Base-by-base conservation (phyloP, 2,329 filamentous ascomycete species). In the Achaetomium macrosporum region DNA sequence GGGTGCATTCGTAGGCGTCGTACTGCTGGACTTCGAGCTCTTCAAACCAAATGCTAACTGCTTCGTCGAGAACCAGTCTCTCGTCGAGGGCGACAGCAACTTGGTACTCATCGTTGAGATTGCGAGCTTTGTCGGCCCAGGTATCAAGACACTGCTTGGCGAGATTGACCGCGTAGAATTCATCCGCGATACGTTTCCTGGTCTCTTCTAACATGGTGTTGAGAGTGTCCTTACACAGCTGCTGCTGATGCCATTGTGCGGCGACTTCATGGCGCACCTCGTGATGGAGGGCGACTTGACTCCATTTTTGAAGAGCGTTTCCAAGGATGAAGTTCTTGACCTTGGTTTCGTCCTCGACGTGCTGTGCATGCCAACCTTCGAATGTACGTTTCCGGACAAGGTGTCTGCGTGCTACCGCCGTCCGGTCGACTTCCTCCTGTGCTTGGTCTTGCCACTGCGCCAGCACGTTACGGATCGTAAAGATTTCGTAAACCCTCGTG, bases 361-460 rank as follows among this genome's bases (percentile, higher is more conserved):
- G 85, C 50, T 87, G 81, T 53, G 82, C 76, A 25, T 79, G 76
- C 86, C 86, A 90, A 8, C 81, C 81, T 53, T 79, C 80, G 66
- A 88, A 89, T 56, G 83, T 84, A 51, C 81, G 79, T 12, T 79
- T 81, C 51, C 84, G 76, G 50, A 93, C 71, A 55, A 91, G 82
- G 64, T 89, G 86, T 56, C 82, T 76, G 57, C 86, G 78, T 17
- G 87, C 88, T 40, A 82, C 75, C 5, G 79, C 81, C 4, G 87
- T 88, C 39, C 81, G 78, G 57, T 82, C 77, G 15, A 83, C 73
- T 62, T 88, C 81, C 13, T 87, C 82, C 6, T 76, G 77, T 11
- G 87, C 78, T 47, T 78, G 74, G 50, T 79, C 77, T 11, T 79
- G 78, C 89, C 89, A 95, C 58, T 86, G 82, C 1, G 75, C 78